These are phyloP conservation scores for Rhododendron ferrugineum DNA, from an alignment of 148 eudicot species.

Conservation along the genomic window DNA sequence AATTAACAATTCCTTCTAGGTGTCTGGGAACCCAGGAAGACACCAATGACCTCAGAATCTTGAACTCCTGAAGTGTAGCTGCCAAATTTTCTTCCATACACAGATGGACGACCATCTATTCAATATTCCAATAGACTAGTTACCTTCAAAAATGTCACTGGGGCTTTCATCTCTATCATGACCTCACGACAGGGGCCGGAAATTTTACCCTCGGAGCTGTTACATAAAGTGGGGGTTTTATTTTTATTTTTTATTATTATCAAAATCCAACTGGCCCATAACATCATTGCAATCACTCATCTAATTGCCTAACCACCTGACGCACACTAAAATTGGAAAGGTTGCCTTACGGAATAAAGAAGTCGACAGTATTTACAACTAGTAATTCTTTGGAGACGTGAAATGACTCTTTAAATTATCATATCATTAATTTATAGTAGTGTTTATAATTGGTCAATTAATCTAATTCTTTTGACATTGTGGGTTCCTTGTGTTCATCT, in stretches of 20 bases:
- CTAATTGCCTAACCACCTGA: too few relatives aligned
- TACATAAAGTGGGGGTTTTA: slow-evolving; percentile 17
- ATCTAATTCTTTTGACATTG: too few relatives aligned
- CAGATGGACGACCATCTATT: slow-evolving; percentile 84
- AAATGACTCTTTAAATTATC: too few relatives aligned
- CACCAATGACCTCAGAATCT: slow-evolving; percentile 98
- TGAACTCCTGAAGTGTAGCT: slow-evolving; percentile 32
- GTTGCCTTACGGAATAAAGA: background rate
- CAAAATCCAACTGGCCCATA: too few relatives aligned
- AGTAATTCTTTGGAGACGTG: background rate
- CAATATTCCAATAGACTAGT: slow-evolving; percentile 64
- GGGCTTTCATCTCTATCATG: slow-evolving; percentile 54
- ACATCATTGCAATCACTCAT: too few relatives aligned
- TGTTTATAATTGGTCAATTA: too few relatives aligned
- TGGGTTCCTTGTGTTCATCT: too few relatives aligned
- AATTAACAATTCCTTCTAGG: slow-evolving; percentile 74
- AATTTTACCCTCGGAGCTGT: slow-evolving; percentile 12
- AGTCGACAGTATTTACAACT: background rate
- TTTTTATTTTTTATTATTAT: too few relatives aligned
- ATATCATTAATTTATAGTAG: too few relatives aligned
- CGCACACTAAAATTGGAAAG: too few relatives aligned
- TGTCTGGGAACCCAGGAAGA: slow-evolving; percentile 93
- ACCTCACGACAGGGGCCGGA: slow-evolving; percentile 39
- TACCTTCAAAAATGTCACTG: slow-evolving; percentile 56
- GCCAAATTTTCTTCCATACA: slow-evolving; percentile 44